Percentiles rank a stretch among this genome's conserved stretches.
These are phyloP conservation scores for Fusarium miscanthi DNA, from an alignment of 2,329 filamentous ascomycete genomes.

Conservation along the genomic window DNA sequence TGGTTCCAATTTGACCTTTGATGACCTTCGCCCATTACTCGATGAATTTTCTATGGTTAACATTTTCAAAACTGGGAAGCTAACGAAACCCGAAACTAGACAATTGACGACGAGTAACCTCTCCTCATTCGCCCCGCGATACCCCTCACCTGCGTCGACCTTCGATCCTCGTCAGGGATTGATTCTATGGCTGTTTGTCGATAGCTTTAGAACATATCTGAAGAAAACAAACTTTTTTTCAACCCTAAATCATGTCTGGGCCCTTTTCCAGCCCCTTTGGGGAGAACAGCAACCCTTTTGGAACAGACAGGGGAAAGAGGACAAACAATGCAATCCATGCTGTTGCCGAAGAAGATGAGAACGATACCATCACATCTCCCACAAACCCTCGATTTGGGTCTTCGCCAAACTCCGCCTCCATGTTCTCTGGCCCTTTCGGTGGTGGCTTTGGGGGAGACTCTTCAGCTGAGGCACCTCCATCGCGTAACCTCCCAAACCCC, in stretches of 20 bases:
- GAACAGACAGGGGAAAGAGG: constrained; percentile 37
- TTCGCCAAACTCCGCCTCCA: constrained; percentile 48
- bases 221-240: neutral
- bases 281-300: constrained; percentile 59
- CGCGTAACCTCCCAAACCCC: constrained; percentile 63
- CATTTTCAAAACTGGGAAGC: constrained; percentile 59
- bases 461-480: constrained; percentile 57
- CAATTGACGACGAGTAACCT: constrained; percentile 68
- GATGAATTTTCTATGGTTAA: constrained; percentile 26
- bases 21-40: neutral
- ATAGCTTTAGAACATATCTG: constrained; percentile 6
- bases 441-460: constrained; percentile 57
- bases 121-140: constrained; percentile 68
- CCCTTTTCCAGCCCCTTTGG: constrained; percentile 81
- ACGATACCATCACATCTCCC: constrained; percentile 79
- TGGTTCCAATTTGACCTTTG: neutral
- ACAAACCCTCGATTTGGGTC: constrained; percentile 70
- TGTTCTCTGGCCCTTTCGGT: constrained; percentile 65
- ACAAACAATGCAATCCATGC: constrained; percentile 55
- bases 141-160: constrained; percentile 76
- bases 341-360: constrained; percentile 86
- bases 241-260: constrained; percentile 70
- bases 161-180: constrained; percentile 71
- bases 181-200: constrained; percentile 13
- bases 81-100: constrained; percentile 72